Evolutionary conservation across 208 protist genomes (phyloP).

Genomic region (Herpetomonas samuelpessoai): DNA sequence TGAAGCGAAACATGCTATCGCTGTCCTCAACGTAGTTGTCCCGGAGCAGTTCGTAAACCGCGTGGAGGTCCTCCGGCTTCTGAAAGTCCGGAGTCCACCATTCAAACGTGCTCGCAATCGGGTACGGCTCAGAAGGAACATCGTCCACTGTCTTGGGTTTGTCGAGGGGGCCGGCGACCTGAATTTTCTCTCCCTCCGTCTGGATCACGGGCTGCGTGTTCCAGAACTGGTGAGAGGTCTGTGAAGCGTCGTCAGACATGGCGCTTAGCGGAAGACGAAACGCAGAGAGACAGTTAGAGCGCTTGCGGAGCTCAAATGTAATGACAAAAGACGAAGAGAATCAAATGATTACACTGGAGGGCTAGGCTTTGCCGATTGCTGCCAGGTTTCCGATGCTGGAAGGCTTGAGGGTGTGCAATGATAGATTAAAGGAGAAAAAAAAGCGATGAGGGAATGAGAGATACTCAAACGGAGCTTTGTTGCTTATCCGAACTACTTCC

Average conservation of each 20-base stretch:
- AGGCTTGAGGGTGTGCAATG: too few relatives aligned
- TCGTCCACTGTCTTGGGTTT: conserved; percentile 76
- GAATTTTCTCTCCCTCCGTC: conserved; percentile 19
- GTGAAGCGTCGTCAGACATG: conserved; percentile 7
- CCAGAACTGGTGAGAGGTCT: conserved; percentile 68
- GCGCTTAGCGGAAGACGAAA: conserved; percentile 7
- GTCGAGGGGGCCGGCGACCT: conserved; percentile 57
- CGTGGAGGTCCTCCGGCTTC: conserved; percentile 63
- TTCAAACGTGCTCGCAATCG: conserved; percentile 92
- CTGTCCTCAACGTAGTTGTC: conserved; percentile 99
- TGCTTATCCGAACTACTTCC: too few relatives aligned
- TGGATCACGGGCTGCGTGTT: conserved; percentile 83
- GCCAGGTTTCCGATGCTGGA: too few relatives aligned
- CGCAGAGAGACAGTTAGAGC: neutral
- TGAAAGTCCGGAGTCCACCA: conserved; percentile 93
- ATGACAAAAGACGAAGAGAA: too few relatives aligned
- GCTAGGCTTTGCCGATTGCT: too few relatives aligned
- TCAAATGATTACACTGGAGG: too few relatives aligned
- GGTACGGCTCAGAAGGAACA: conserved; percentile 85
- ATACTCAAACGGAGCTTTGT: too few relatives aligned
- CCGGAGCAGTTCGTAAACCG: conserved; percentile 94
- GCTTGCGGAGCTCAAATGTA: too few relatives aligned
- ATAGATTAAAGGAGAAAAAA: too few relatives aligned
- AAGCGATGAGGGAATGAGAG: too few relatives aligned
- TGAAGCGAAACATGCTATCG: conserved; percentile 99